A percentile compares a stretch with the other conserved stretches of the same genome.
Conservation (phyloP, 2,329 filamentous ascomycete genomes). For the Geosmithia morbida region DNA sequence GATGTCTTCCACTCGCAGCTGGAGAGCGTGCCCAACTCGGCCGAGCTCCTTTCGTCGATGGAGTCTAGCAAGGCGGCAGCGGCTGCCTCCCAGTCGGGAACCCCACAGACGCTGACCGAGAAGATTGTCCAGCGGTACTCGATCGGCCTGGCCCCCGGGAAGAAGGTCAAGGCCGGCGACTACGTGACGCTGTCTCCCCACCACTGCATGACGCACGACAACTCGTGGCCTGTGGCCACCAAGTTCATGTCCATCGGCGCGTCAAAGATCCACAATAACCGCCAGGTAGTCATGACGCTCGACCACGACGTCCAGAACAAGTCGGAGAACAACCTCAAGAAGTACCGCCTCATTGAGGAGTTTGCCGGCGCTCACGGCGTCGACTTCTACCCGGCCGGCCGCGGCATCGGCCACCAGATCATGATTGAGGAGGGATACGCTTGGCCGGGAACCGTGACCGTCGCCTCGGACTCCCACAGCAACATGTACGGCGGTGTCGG, state of each 20-base stretch:
- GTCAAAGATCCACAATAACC: slow-evolving; percentile 43
- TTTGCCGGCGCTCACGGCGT: slow-evolving; percentile 71
- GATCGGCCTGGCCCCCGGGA: slow-evolving; percentile 59
- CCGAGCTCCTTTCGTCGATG: slow-evolving; percentile 38
- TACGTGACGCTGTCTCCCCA: slow-evolving; percentile 65
- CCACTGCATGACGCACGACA: slow-evolving; percentile 77
- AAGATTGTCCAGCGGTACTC: slow-evolving; percentile 82
- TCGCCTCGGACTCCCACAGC: slow-evolving; percentile 65
- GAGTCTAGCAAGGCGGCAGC: not conserved
- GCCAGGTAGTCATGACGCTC: slow-evolving; percentile 73
- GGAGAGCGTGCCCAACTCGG: slow-evolving; percentile 33
- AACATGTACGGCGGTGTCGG: slow-evolving; percentile 71
- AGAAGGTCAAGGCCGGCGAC: slow-evolving; percentile 65
- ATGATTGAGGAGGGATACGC: slow-evolving; percentile 65
- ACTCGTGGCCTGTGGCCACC: slow-evolving; percentile 57
- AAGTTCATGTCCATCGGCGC: slow-evolving; percentile 76
- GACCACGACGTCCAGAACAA: slow-evolving; percentile 88
- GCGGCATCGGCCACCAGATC: slow-evolving; percentile 82
- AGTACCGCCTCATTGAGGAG: slow-evolving; percentile 67
- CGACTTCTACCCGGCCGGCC: slow-evolving; percentile 61
- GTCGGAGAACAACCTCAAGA: slow-evolving; percentile 61
- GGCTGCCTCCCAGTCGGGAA: not conserved
- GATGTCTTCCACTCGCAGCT: slow-evolving; percentile 48
- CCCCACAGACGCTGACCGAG: slow-evolving; percentile 69
- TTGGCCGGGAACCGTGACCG: slow-evolving; percentile 74